These are phyloP conservation scores for Carnegiea gigantea DNA, from an alignment of 179 eudicot species.

Conservation along the genomic window DNA sequence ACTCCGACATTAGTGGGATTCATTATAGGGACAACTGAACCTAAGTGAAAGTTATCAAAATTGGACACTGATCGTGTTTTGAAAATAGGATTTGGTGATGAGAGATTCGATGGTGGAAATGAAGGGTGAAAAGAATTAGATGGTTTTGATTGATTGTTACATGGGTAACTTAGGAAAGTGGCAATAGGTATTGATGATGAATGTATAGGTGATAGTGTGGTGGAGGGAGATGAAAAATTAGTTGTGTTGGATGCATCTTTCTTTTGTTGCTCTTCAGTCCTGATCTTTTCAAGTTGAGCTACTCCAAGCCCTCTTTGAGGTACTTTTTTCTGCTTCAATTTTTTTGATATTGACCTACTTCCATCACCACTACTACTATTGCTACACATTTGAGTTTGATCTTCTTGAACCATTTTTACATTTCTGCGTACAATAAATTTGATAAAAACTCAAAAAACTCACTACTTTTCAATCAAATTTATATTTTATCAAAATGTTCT, in stretches of 20 bases:
- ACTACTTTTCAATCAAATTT: no score
- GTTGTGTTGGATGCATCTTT: conserved; percentile 34
- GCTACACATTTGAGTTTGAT: conserved; percentile 40
- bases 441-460: background rate
- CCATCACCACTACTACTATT: conserved; percentile 32
- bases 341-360: conserved; percentile 53
- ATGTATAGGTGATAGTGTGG: conserved; percentile 24
- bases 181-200: conserved; percentile 19
- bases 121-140: conserved; percentile 11
- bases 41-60: conserved; percentile 28
- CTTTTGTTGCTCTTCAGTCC: conserved; percentile 61
- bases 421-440: background rate
- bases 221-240: conserved; percentile 33
- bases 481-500: no score
- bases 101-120: conserved; percentile 25
- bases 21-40: conserved; percentile 22
- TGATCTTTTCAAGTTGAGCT: conserved; percentile 84
- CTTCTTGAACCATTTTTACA: conserved; percentile 43
- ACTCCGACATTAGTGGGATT: conserved; percentile 28
- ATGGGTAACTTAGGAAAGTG: conserved; percentile 23
- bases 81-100: conserved; percentile 26
- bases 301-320: conserved; percentile 97
- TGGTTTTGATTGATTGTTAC: conserved; percentile 19
- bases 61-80: conserved; percentile 28
- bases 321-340: conserved; percentile 61